Conservation (phyloP, 2,329 filamentous ascomycete species). For the Neonectria coccinea region DNA sequence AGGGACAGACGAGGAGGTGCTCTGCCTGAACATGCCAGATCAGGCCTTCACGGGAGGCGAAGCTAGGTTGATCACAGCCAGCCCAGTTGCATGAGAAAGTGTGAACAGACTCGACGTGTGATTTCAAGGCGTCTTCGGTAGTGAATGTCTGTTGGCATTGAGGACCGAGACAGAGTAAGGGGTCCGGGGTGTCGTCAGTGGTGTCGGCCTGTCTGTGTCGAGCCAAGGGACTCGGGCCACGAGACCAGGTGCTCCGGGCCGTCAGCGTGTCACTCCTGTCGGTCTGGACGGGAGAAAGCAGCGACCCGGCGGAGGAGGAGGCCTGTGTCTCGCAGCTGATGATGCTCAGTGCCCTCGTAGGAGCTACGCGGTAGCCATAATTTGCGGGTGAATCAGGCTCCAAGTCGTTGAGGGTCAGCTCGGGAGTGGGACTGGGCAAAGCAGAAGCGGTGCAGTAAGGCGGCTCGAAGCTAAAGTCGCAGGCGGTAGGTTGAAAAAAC, state of each 20-base stretch:
- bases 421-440: constrained; percentile 16
- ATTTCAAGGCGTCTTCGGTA: constrained; percentile 39
- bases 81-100: constrained; percentile 56
- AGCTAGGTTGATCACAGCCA: constrained; percentile 51
- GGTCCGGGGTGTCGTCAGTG: constrained; percentile 23
- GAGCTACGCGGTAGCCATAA: constrained; percentile 6
- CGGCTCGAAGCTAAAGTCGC: constrained; percentile 13
- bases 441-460: neutral
- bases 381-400: constrained; percentile 21
- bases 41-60: constrained; percentile 53
- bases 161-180: constrained; percentile 45
- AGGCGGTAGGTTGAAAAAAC: neutral
- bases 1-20: constrained; percentile 57
- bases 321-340: constrained; percentile 43
- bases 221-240: constrained; percentile 43
- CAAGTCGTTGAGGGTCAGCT: constrained; percentile 19
- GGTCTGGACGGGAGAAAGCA: constrained; percentile 48
- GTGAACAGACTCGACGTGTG: constrained; percentile 45
- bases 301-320: constrained; percentile 47
- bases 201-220: constrained; percentile 26
- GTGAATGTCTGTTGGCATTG: constrained; percentile 44
- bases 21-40: constrained; percentile 58
- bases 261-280: constrained; percentile 43
- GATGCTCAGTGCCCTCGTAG: constrained; percentile 41
- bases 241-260: constrained; percentile 32